phyloP scores from a whole-genome alignment of 495 filamentous ascomycete species.

The Lophiostoma macrostomum region DNA sequence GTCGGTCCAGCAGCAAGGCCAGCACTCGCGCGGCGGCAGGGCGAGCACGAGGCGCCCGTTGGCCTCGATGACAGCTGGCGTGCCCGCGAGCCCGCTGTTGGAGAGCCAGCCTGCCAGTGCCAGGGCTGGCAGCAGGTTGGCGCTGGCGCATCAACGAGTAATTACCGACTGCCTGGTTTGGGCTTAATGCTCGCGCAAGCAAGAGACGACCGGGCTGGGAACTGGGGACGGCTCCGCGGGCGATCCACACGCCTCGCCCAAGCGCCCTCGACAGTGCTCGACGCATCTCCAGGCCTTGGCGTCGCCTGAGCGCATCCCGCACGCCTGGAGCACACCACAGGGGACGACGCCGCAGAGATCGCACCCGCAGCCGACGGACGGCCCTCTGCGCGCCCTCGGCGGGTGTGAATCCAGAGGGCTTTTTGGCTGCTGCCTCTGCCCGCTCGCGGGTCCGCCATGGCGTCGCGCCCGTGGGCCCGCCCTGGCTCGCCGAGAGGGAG shows the following conservation, averaged over 20 bases:
- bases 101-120: conserved; percentile 3
- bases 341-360: conserved; percentile 4
- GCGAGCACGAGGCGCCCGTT: conserved; percentile 31
- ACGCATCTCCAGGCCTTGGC: too few relatives aligned
- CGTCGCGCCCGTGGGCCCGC: conserved; percentile 20
- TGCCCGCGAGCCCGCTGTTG: conserved; percentile 8
- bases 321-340: not conserved
- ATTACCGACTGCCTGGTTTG: conserved; percentile 34
- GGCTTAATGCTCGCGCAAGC: conserved; percentile 24
- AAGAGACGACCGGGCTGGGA: conserved; percentile 10
- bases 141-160: conserved; percentile 15
- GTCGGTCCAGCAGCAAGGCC: not conserved
- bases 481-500: too few relatives aligned
- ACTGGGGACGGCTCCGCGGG: conserved; percentile 23
- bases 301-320: conserved; percentile 2
- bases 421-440: conserved; percentile 21
- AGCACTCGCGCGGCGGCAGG: conserved; percentile 4
- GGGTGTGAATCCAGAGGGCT: conserved; percentile 1
- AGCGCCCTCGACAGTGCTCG: too few relatives aligned
- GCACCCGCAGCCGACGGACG: conserved; percentile 21
- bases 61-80: conserved; percentile 23
- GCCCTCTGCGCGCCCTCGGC: conserved; percentile 7
- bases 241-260: conserved; percentile 26
- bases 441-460: conserved; percentile 14
- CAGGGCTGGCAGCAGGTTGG: not conserved